phyloP scores from a whole-genome alignment of 2,329 filamentous ascomycete genomes.

The Aspergillus sp. region DNA sequence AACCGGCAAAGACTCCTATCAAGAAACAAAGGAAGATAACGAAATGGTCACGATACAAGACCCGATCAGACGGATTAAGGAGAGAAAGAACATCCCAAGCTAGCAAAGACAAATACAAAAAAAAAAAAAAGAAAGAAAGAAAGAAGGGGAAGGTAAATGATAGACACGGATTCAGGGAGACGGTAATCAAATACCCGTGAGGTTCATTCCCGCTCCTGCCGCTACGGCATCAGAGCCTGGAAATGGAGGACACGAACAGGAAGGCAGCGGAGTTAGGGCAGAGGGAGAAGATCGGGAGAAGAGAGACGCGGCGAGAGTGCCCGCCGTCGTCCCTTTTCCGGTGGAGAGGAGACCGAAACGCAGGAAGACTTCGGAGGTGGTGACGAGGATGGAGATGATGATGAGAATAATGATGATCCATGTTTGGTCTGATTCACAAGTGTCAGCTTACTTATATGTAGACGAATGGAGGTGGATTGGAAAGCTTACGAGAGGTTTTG shows the following conservation, averaged over 20 bases:
- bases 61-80: no score
- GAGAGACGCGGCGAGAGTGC: conserved; percentile 17
- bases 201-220: background rate
- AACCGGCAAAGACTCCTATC: background rate
- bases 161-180: background rate
- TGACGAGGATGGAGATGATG: conserved; percentile 84
- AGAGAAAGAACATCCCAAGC: background rate
- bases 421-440: conserved; percentile 62
- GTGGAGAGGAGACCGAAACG: conserved; percentile 71
- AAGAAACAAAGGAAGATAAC: background rate
- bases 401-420: conserved; percentile 99
- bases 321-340: conserved; percentile 21
- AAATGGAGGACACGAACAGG: background rate
- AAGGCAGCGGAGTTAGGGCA: background rate
- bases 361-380: conserved; percentile 82
- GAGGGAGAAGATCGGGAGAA: conserved; percentile 14
- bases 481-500: conserved; percentile 73
- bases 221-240: background rate
- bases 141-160: background rate
- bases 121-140: no score
- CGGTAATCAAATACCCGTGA: background rate
- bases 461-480: no score
- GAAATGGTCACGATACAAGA: no score
- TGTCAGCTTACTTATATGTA: conserved; percentile 50
- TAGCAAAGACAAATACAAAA: no score